phyloP scores from a whole-genome alignment of 306 rosid genomes.

The Benincasa hispida region DNA sequence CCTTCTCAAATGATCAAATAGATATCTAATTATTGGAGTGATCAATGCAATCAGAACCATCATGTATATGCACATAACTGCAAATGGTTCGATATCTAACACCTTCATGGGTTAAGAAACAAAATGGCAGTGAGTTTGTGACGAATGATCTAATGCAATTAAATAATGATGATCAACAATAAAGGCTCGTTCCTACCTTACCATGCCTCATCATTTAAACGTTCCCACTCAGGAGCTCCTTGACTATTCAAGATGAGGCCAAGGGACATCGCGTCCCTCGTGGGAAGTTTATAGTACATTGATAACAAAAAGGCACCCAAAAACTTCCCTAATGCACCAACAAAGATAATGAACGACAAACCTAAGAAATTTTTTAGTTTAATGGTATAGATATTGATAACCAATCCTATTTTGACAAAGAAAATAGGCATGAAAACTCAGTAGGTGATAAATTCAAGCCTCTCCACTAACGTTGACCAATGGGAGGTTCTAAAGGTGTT shows the following conservation, averaged over 20 bases:
- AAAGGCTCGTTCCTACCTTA: neutral
- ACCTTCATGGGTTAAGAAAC: conserved; percentile 4
- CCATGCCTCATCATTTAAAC: conserved; percentile 4
- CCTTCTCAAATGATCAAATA: conserved; percentile 25
- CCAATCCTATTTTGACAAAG: conserved; percentile 13
- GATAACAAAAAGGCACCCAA: conserved; percentile 12
- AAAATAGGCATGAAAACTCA: conserved; percentile 29
- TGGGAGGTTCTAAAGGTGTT: conserved; percentile 20
- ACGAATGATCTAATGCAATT: neutral
- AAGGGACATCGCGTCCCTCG: conserved; percentile 16
- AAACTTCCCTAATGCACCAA: conserved; percentile 18
- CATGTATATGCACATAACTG: conserved; percentile 3
- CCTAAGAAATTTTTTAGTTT: neutral
- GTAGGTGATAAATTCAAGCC: conserved; percentile 13
- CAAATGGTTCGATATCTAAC: conserved; percentile 7
- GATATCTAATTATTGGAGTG: conserved; percentile 12
- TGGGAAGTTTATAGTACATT: conserved; percentile 6
- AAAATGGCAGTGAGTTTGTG: neutral
- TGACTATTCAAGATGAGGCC: conserved; percentile 25
- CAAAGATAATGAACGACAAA: conserved; percentile 4
- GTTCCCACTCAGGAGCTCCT: conserved; percentile 20
- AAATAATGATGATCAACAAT: no score
- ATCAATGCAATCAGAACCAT: conserved; percentile 10
- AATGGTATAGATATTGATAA: conserved; percentile 2
- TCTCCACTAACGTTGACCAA: conserved; percentile 12